Conservation (phyloP, 192 early-diverging fungal genomes). For the Mortierella claussenii region DNA sequence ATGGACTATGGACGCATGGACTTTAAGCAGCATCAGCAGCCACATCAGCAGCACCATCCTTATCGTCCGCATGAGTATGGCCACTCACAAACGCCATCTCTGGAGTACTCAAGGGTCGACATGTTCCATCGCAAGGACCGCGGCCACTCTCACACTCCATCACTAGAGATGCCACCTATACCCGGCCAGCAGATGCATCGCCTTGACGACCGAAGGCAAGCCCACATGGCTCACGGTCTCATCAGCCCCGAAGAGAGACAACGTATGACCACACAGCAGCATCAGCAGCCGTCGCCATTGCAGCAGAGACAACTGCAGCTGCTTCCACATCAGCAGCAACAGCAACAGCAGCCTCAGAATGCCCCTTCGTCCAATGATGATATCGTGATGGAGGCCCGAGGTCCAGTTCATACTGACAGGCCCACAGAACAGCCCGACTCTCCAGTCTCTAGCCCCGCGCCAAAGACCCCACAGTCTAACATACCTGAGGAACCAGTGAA, state of each 20-base stretch:
- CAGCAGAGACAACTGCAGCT: conserved; percentile 20
- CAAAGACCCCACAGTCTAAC: neutral
- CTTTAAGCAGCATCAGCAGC: conserved; percentile 2
- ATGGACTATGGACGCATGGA: conserved; percentile 48
- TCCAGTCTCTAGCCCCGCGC: neutral
- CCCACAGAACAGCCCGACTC: neutral
- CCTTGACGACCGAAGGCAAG: conserved; percentile 22
- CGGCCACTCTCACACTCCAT: conserved; percentile 43
- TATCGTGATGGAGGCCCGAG: too few relatives aligned
- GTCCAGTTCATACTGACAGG: too few relatives aligned
- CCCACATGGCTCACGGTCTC: neutral
- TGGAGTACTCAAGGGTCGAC: conserved; percentile 22
- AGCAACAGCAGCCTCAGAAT: conserved; percentile 3
- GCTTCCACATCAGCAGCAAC: neutral
- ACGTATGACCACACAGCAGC: neutral
- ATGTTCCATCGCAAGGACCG: conserved; percentile 30
- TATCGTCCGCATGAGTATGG: conserved; percentile 19
- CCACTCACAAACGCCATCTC: conserved; percentile 38
- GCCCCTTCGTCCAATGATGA: too few relatives aligned
- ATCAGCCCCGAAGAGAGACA: neutral
- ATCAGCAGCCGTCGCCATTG: neutral
- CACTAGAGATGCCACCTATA: conserved; percentile 45
- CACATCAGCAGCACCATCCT: conserved; percentile 12
- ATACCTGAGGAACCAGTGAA: neutral
- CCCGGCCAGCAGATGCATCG: conserved; percentile 48